phyloP scores from a whole-genome alignment of 768 basidiomycete species.

The Kwoniella botswanensis region DNA sequence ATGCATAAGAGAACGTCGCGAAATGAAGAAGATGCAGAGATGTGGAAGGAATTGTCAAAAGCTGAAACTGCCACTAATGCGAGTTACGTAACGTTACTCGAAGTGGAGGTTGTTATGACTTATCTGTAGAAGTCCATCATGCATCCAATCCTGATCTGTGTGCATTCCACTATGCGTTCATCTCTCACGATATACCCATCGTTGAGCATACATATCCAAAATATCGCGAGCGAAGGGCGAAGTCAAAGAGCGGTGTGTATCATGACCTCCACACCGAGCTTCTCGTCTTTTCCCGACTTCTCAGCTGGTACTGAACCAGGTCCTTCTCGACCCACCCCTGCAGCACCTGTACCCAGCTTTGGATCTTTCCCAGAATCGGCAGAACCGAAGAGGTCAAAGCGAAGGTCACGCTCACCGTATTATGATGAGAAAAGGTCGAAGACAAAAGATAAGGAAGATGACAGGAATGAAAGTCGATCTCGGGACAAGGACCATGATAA shows the following conservation, averaged over 20 bases:
- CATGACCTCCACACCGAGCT: slow-evolving; percentile 22
- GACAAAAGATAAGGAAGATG: slow-evolving; percentile 2
- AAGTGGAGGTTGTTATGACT: no score
- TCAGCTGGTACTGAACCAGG: slow-evolving; percentile 3
- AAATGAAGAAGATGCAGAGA: no score
- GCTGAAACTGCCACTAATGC: no score
- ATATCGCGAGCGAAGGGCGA: no score
- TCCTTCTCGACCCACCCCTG: not conserved
- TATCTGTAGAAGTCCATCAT: no score
- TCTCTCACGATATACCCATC: no score
- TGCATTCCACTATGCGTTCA: no score
- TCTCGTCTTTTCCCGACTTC: slow-evolving; percentile 31
- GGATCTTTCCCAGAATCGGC: slow-evolving; percentile 17
- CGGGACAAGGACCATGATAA: not conserved
- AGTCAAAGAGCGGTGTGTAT: not conserved
- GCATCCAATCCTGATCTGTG: no score
- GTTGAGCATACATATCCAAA: no score
- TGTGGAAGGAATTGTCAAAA: no score
- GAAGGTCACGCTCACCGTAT: slow-evolving; percentile 1
- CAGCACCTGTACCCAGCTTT: slow-evolving; percentile 11
- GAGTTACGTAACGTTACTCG: no score
- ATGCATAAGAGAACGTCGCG: no score
- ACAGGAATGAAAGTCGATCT: not conserved
- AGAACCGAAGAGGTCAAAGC: not conserved
- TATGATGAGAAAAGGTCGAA: not conserved